phyloP scores from a whole-genome alignment of 306 rosid species.

The Morella rubra region DNA sequence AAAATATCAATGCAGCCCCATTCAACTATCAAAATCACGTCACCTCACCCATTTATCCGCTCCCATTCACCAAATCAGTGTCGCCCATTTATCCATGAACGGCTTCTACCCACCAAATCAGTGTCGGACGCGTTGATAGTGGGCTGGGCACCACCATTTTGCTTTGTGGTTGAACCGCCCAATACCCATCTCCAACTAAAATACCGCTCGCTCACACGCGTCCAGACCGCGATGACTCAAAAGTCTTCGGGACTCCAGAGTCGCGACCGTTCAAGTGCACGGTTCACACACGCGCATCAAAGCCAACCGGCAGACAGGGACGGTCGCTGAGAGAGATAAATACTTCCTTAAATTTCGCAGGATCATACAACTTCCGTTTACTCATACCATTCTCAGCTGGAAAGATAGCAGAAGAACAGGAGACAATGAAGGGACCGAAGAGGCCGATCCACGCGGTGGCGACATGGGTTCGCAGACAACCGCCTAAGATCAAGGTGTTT shows the following conservation, averaged over 20 bases:
- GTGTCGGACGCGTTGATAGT: too few species aligned
- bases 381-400: not conserved
- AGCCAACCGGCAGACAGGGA: not conserved
- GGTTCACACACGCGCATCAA: not conserved
- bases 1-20: too few species aligned
- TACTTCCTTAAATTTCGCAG: not conserved
- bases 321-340: not conserved
- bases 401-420: not conserved
- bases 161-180: not conserved
- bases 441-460: constrained; percentile 49
- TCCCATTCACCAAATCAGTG: too few species aligned
- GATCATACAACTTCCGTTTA: not conserved
- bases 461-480: constrained; percentile 62
- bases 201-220: not conserved
- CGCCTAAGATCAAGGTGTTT: constrained; percentile 62
- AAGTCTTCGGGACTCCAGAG: not conserved
- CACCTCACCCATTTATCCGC: too few species aligned
- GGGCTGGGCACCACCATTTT: not conserved
- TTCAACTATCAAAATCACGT: too few species aligned
- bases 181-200: not conserved
- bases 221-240: not conserved
- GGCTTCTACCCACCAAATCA: too few species aligned
- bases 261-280: not conserved
- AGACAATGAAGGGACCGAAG: constrained; percentile 48
- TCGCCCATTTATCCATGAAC: too few species aligned